Conservation (phyloP, 2,329 filamentous ascomycete species). For the Alternaria alternata region DNA sequence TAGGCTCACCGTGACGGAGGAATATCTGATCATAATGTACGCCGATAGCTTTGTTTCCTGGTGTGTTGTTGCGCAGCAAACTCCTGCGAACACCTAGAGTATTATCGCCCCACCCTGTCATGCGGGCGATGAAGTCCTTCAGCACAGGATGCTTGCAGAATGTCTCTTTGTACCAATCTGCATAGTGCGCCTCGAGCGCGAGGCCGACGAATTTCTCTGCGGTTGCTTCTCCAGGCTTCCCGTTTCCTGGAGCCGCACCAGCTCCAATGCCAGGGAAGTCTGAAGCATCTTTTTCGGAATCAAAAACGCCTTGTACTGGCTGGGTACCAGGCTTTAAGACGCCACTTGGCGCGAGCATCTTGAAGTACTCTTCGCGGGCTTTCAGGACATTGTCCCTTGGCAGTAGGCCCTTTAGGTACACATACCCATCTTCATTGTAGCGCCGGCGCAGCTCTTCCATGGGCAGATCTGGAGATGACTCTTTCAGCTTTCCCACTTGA, state of each 20-base stretch:
- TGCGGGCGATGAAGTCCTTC: slow-evolving; percentile 58
- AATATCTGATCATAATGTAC: slow-evolving; percentile 69
- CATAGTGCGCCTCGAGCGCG: slow-evolving; percentile 62
- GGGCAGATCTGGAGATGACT: slow-evolving; percentile 54
- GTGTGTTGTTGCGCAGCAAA: slow-evolving; percentile 65
- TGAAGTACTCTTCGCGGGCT: slow-evolving; percentile 63
- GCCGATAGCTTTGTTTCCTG: slow-evolving; percentile 65
- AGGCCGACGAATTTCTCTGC: slow-evolving; percentile 58
- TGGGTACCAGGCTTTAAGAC: slow-evolving; percentile 58
- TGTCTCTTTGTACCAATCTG: slow-evolving; percentile 57
- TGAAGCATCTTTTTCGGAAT: slow-evolving; percentile 51
- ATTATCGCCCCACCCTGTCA: slow-evolving; percentile 62
- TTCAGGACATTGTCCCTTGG: slow-evolving; percentile 62
- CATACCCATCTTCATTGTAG: slow-evolving; percentile 61
- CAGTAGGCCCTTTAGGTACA: slow-evolving; percentile 64
- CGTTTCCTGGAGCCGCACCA: slow-evolving; percentile 46
- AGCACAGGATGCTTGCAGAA: slow-evolving; percentile 64
- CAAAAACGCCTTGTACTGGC: slow-evolving; percentile 64
- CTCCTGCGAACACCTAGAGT: slow-evolving; percentile 59
- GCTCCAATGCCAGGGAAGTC: slow-evolving; percentile 65
- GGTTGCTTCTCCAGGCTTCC: slow-evolving; percentile 52
- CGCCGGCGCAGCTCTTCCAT: slow-evolving; percentile 59
- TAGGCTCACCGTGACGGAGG: slow-evolving; percentile 63
- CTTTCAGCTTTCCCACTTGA: slow-evolving; percentile 54
- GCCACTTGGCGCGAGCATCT: slow-evolving; percentile 62